Percentiles rank a stretch among this genome's conserved stretches.
phyloP scores from a whole-genome alignment of 257 asterid genomes.

The Anisodus tanguticus region DNA sequence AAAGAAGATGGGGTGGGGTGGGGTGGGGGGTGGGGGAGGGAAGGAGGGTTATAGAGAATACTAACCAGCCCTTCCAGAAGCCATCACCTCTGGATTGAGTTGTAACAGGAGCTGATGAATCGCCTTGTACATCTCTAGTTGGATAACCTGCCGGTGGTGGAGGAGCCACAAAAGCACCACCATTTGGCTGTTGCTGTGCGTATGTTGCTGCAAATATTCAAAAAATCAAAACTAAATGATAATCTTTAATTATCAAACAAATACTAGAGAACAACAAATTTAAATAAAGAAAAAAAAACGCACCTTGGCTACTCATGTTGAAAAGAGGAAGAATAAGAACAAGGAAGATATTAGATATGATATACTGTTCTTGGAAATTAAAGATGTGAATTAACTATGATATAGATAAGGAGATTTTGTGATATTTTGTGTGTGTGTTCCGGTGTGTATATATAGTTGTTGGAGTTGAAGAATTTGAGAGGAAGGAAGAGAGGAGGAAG shows the following conservation, averaged over 20 bases:
- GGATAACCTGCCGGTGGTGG: conserved; percentile 55
- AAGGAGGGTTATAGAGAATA: background rate
- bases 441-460: conserved; percentile 7
- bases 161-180: conserved; percentile 31
- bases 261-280: background rate
- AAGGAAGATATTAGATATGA: too few relatives aligned
- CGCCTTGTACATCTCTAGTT: conserved; percentile 25
- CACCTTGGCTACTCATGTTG: conserved; percentile 38
- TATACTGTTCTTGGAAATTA: background rate
- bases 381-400: background rate
- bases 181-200: background rate
- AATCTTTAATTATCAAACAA: background rate
- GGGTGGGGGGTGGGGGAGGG: too few relatives aligned
- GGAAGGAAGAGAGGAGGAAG: background rate
- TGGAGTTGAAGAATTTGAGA: background rate
- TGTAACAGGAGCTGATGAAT: conserved; percentile 25
- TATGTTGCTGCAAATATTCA: conserved; percentile 18
- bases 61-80: conserved; percentile 55
- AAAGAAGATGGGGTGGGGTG: too few relatives aligned
- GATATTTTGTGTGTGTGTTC: background rate
- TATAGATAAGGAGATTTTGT: background rate
- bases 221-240: background rate
- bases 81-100: conserved; percentile 51
- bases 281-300: background rate
- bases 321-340: too few relatives aligned